Conservation (phyloP, 805 yeast genomes). For the Hermanozyma aechmeae region DNA sequence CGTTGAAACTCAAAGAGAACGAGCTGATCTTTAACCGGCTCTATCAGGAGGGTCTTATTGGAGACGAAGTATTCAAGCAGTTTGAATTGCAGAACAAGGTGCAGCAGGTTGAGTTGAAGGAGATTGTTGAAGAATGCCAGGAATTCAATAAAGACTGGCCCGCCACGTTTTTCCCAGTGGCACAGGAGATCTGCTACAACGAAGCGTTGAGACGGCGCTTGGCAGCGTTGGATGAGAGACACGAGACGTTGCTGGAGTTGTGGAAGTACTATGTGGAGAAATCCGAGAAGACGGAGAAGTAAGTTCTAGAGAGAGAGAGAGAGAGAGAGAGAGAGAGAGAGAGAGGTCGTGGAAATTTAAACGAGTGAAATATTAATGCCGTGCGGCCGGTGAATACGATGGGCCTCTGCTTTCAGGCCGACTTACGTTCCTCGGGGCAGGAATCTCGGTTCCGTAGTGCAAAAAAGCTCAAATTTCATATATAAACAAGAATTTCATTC, state of each 20-base stretch:
- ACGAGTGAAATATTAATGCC: no score
- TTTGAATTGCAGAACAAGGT: constrained; percentile 69
- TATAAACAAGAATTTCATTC: no score
- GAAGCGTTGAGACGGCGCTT: constrained; percentile 81
- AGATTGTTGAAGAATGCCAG: constrained; percentile 69
- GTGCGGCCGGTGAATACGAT: no score
- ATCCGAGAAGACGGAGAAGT: no score
- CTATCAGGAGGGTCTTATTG: constrained; percentile 83
- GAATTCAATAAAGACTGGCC: constrained; percentile 72
- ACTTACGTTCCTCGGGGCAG: no score
- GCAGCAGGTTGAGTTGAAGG: constrained; percentile 74
- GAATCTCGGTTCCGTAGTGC: no score
- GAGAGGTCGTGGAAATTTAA: no score
- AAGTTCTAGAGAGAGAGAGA: no score
- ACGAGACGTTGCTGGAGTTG: constrained; percentile 20
- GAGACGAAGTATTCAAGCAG: constrained; percentile 80
- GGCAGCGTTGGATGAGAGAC: constrained; percentile 32
- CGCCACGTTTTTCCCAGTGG: constrained; percentile 60
- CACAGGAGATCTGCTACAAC: constrained; percentile 87
- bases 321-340: no score
- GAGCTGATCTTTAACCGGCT: constrained; percentile 60
- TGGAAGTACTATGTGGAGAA: constrained; percentile 24
- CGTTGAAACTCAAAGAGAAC: constrained; percentile 72
- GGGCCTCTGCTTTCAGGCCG: no score
- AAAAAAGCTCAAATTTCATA: no score